Percentiles rank a stretch among this genome's conserved stretches.
phyloP scores from a whole-genome alignment of 129 eudicot species.

The Erigeron canadensis region DNA sequence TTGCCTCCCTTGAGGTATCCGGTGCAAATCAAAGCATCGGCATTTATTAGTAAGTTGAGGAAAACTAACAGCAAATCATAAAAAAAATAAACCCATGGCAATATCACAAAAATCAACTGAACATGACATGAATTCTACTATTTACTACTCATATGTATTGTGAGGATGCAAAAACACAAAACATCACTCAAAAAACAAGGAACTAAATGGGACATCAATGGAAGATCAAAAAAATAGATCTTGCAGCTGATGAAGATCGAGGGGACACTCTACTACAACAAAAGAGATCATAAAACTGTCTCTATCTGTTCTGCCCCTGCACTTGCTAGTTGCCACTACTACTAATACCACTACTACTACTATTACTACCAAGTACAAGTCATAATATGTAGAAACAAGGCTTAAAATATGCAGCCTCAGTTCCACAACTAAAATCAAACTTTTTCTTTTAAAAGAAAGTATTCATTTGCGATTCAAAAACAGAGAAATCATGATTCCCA shows the following conservation, averaged over 20 bases:
- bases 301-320: slow-evolving; percentile 35
- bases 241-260: slow-evolving; percentile 42
- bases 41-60: too few species aligned
- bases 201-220: slow-evolving; percentile 31
- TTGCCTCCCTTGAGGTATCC: too few species aligned
- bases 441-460: slow-evolving; percentile 54
- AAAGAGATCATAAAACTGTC: slow-evolving; percentile 64
- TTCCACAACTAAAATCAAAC: slow-evolving; percentile 26
- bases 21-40: too few species aligned
- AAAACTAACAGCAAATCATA: too few species aligned
- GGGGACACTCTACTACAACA: slow-evolving; percentile 25
- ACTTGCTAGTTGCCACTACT: neutral
- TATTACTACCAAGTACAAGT: slow-evolving; percentile 26
- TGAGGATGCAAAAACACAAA: slow-evolving; percentile 17
- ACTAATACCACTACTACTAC: too few species aligned
- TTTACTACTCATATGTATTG: slow-evolving; percentile 8
- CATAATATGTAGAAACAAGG: slow-evolving; percentile 37
- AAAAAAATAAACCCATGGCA: too few species aligned
- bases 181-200: neutral
- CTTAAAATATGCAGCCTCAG: slow-evolving; percentile 72
- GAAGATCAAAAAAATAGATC: slow-evolving; percentile 50
- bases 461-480: slow-evolving; percentile 38
- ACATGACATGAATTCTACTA: neutral
- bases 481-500: slow-evolving; percentile 38
- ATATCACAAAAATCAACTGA: neutral